These are phyloP conservation scores for Corynascus novoguineensis DNA, from an alignment of 495 filamentous ascomycete species.

Conservation along the genomic window DNA sequence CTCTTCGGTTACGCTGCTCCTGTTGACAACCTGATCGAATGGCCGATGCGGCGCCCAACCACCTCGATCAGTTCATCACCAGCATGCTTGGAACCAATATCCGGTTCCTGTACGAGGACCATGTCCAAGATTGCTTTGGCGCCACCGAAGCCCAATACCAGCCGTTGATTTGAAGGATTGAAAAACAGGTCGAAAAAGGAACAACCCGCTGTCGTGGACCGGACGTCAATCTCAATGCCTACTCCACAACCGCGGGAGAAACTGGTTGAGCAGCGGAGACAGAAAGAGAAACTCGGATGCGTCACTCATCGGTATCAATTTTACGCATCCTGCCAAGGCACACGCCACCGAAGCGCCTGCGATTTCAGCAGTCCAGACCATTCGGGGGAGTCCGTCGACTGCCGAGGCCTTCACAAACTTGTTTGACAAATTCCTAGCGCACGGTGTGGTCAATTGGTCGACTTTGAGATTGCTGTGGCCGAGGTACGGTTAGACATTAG, in stretches of 20 bases:
- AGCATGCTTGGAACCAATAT: constrained; percentile 33
- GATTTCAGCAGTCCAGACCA: neutral
- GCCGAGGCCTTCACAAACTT: constrained; percentile 31
- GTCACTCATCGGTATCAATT: constrained; percentile 30
- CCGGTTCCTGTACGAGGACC: constrained; percentile 32
- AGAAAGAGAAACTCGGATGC: constrained; percentile 39
- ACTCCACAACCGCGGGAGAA: constrained; percentile 11
- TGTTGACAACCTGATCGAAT: constrained; percentile 35
- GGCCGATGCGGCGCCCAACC: constrained; percentile 27
- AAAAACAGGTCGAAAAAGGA: neutral
- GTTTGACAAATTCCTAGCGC: constrained; percentile 23
- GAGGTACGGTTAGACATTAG: constrained; percentile 30
- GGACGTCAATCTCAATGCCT: neutral
- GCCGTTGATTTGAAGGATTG: constrained; percentile 17
- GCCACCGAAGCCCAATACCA: constrained; percentile 20
- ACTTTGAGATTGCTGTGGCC: constrained; percentile 34
- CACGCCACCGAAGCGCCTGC: neutral
- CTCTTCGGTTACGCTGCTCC: constrained; percentile 30
- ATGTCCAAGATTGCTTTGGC: constrained; percentile 28
- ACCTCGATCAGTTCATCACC: constrained; percentile 32
- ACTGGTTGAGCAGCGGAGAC: constrained; percentile 22
- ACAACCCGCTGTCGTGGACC: neutral
- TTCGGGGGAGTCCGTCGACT: constrained; percentile 25
- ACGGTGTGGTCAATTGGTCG: constrained; percentile 29
- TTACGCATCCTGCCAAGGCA: constrained; percentile 6